These are phyloP conservation scores for Sarcodon sp. DNA, from an alignment of 768 basidiomycete genomes.

Conservation along the genomic window DNA sequence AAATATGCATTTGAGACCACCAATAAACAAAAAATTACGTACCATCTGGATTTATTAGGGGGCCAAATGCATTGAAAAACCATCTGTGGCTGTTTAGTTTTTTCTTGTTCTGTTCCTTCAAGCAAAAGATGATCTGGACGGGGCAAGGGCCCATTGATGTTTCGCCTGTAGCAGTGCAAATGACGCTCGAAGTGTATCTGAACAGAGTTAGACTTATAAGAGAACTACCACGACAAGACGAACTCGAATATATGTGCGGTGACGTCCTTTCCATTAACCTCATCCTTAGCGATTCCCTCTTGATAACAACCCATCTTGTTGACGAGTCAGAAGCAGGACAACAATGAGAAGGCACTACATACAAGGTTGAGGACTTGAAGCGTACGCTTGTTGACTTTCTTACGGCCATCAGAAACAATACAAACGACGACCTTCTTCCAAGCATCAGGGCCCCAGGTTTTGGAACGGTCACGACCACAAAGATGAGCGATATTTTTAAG, in stretches of 20 bases:
- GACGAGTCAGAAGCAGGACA: neutral
- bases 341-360: conserved; percentile 11
- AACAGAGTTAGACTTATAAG: neutral
- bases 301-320: conserved; percentile 74
- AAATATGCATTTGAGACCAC: neutral
- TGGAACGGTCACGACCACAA: conserved; percentile 55
- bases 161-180: conserved; percentile 72
- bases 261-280: conserved; percentile 79
- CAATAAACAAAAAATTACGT: conserved; percentile 6
- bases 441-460: conserved; percentile 78
- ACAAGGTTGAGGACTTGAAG: conserved; percentile 81
- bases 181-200: conserved; percentile 68
- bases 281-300: conserved; percentile 84
- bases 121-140: conserved; percentile 79
- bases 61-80: conserved; percentile 96
- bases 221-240: conserved; percentile 13
- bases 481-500: conserved; percentile 81
- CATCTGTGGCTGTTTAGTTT: conserved; percentile 93
- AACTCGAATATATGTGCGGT: conserved; percentile 92
- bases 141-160: conserved; percentile 66
- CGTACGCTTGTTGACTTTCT: conserved; percentile 82
- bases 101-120: conserved; percentile 96
- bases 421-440: conserved; percentile 91
- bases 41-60: conserved; percentile 79
- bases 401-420: conserved; percentile 76